phyloP scores from a whole-genome alignment of 768 basidiomycete species.

The Trametes cubensis region DNA sequence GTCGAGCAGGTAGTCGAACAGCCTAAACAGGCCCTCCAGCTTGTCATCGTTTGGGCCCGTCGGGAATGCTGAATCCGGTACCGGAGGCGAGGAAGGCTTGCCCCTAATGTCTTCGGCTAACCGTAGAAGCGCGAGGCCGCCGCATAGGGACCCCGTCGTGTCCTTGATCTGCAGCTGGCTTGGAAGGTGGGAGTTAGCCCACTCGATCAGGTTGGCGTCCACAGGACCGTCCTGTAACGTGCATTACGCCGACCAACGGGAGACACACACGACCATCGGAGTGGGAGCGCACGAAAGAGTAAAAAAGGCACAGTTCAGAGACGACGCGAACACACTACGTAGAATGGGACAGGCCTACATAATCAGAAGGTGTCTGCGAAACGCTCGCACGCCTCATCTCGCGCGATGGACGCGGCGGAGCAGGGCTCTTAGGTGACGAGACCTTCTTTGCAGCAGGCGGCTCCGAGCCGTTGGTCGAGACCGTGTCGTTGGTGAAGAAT shows the following conservation, averaged over 20 bases:
- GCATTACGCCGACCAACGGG: conserved; percentile 7
- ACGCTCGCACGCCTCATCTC: conserved; percentile 52
- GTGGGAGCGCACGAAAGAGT: background rate
- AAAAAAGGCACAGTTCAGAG: conserved; percentile 19
- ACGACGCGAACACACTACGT: conserved; percentile 2
- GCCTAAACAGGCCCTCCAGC: conserved; percentile 81
- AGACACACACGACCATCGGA: conserved; percentile 11
- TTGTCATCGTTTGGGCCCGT: conserved; percentile 69
- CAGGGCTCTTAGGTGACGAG: conserved; percentile 26
- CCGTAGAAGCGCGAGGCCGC: conserved; percentile 80
- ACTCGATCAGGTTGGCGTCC: conserved; percentile 69
- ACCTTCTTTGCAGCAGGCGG: conserved; percentile 27
- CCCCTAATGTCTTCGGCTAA: conserved; percentile 83
- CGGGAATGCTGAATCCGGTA: conserved; percentile 81
- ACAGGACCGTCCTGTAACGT: conserved; percentile 26
- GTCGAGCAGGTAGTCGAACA: conserved; percentile 92
- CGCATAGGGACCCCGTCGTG: conserved; percentile 46
- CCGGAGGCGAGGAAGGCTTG: conserved; percentile 63
- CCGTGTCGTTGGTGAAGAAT: conserved; percentile 52
- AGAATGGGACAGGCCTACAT: conserved; percentile 23
- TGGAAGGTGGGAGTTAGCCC: conserved; percentile 89
- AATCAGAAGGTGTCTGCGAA: conserved; percentile 18
- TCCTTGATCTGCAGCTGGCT: conserved; percentile 58
- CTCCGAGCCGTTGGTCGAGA: conserved; percentile 37
- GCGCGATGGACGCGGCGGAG: conserved; percentile 70